Conservation (phyloP, 495 filamentous ascomycete species). For the Neurospora sp. region DNA sequence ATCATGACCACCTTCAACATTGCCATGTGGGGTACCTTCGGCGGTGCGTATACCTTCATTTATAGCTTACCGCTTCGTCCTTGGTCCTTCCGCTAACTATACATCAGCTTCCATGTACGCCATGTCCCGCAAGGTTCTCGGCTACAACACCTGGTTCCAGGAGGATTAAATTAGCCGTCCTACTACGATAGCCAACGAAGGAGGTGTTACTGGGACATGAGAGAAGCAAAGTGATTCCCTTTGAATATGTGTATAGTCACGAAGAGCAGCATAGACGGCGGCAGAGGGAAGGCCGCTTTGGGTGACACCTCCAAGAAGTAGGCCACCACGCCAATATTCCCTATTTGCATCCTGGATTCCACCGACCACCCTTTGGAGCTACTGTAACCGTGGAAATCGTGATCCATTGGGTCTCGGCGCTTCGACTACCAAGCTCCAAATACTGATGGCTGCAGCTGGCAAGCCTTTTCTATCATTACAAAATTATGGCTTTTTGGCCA, state of each 20-base stretch:
- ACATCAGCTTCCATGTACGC: constrained; percentile 50
- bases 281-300: neutral
- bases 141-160: constrained; percentile 84
- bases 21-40: constrained; percentile 53
- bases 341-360: neutral
- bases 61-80: constrained; percentile 8
- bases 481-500: neutral
- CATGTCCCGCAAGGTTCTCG: constrained; percentile 47
- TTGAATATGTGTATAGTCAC: constrained; percentile 17
- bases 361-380: neutral
- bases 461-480: neutral
- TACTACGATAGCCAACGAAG: neutral
- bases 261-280: constrained; percentile 7
- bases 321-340: neutral
- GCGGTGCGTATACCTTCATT: constrained; percentile 24
- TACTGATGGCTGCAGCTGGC: neutral
- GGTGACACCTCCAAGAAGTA: constrained; percentile 1
- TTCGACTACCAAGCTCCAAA: neutral
- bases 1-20: constrained; percentile 67
- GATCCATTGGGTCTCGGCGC: neutral
- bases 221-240: neutral
- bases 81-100: constrained; percentile 32
- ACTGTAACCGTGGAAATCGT: neutral
- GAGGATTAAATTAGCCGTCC: constrained; percentile 40
- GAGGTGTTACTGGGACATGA: neutral